Evolutionary conservation across 805 yeast species (phyloP), one percentile per base, ranked within the genome.

Genomic region (Saccharomycopsis sp.): DNA sequence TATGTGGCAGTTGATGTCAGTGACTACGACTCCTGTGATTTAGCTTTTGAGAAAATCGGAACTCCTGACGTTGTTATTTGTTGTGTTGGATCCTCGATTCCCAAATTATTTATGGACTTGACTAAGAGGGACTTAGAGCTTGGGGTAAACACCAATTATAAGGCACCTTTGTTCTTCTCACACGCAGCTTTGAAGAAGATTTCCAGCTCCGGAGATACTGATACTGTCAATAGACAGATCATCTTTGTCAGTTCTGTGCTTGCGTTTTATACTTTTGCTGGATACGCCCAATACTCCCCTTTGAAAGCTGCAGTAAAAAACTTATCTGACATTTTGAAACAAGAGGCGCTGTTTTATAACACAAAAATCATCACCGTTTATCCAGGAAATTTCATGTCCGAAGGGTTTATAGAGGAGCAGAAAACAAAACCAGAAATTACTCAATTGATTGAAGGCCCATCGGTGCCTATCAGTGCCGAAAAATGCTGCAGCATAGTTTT

Each of bases 231-330:
- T 62, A 80, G 84, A 58, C 85, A 78, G 66, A 78, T 83, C 63
- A 81, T 83, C 23, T 79, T 76, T 60, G 85, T 79, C 65, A 87
- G 97, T 0, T 89, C 97, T 1, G 87, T 84, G 2, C 82, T 86
- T 8, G 91, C 95, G 1, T 82, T 86, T 63, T 92, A 82, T 73
- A 90, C 97, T 3, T 86, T 92, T 66, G 87, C 90, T 50, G 99
- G 99, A 0, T 94, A 94, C 68, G 79, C 84, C 0, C 92, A 89
- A 65, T 94, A 94, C 68, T 91, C 94, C 0, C 99, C 99, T 0
- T 70, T 84, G 63, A 94, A 94, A 68, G 85, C 89, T 0, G 96
- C 97, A 0, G 69, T 92, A 15, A 79, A 88, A 65, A 75, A 96
- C 0, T 73, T 94, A 14, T 84, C 91, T 0, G 87, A 87, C 53